Conservation (phyloP, 306 rosid genomes). For the Sesbania bispinosa region DNA sequence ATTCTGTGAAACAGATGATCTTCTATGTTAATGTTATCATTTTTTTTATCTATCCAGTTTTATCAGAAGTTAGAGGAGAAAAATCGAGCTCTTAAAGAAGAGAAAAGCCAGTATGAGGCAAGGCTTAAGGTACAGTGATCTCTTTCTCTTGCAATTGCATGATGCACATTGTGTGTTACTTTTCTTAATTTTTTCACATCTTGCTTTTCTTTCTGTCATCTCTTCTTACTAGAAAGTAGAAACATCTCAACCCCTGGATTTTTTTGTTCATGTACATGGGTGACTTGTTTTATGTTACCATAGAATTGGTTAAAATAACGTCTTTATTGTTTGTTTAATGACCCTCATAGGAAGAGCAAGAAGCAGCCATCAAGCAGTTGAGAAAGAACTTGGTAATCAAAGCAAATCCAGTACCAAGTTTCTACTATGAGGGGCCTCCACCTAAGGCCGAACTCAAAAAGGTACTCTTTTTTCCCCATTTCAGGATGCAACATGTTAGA, state of each 20-base stretch:
- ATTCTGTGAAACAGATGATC: neutral
- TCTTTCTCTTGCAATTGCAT: neutral
- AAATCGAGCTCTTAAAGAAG: slow-evolving; percentile 79
- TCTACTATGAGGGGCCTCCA: slow-evolving; percentile 91
- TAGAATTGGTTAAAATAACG: neutral
- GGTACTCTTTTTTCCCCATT: slow-evolving; percentile 35
- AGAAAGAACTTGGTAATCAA: slow-evolving; percentile 82
- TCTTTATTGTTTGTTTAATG: neutral
- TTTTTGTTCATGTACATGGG: neutral
- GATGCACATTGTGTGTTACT: neutral
- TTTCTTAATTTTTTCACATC: too few species aligned
- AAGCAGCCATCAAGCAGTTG: slow-evolving; percentile 84
- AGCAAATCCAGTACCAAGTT: slow-evolving; percentile 96
- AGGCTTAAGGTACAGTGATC: slow-evolving; percentile 59
- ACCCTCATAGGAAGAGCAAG: slow-evolving; percentile 80
- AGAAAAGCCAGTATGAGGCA: slow-evolving; percentile 72
- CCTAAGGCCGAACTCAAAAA: slow-evolving; percentile 86
- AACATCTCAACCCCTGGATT: neutral
- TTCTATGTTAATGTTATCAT: neutral
- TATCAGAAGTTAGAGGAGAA: slow-evolving; percentile 85
- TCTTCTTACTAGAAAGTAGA: neutral
- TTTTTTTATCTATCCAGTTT: slow-evolving; percentile 46
- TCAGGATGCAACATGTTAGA: too few species aligned
- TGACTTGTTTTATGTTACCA: neutral
- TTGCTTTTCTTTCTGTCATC: neutral